These are phyloP conservation scores for Simmondsia chinensis DNA, from an alignment of 148 eudicot genomes.

Conservation along the genomic window DNA sequence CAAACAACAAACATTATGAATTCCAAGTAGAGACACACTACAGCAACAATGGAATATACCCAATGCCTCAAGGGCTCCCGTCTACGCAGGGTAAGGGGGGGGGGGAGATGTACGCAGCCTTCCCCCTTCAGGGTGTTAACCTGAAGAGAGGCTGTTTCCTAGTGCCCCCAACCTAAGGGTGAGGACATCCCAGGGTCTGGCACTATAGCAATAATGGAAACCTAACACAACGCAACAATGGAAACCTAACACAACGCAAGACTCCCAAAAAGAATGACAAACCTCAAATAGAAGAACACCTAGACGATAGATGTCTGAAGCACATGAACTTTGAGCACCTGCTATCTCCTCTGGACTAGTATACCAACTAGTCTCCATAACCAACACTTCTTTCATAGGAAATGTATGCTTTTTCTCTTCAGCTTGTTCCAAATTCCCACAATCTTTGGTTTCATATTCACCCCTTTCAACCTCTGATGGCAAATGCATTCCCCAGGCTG, in stretches of 20 bases:
- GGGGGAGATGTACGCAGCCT: too few relatives aligned
- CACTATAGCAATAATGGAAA: too few relatives aligned
- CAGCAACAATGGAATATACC: too few relatives aligned
- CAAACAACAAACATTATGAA: too few relatives aligned
- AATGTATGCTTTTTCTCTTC: constrained; percentile 54
- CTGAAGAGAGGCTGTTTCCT: too few relatives aligned
- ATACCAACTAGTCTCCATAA: constrained; percentile 89
- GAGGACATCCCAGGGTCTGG: too few relatives aligned
- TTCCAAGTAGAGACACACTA: too few relatives aligned
- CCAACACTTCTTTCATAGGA: constrained; percentile 76
- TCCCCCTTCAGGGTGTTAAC: too few relatives aligned
- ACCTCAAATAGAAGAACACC: constrained; percentile 99
- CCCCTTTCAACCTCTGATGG: constrained; percentile 15
- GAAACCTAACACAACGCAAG: constrained; percentile 8
- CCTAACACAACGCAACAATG: too few relatives aligned
- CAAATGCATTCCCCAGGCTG: constrained; percentile 13
- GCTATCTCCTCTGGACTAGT: constrained; percentile 83
- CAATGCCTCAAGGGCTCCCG: too few relatives aligned
- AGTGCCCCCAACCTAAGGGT: too few relatives aligned
- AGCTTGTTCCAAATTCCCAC: constrained; percentile 25
- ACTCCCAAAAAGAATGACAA: constrained; percentile 5
- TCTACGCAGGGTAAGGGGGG: too few relatives aligned
- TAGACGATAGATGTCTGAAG: constrained; percentile 82
- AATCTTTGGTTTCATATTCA: constrained; percentile 16
- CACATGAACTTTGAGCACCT: constrained; percentile 70